Evolutionary conservation across 2,329 filamentous ascomycete species (phyloP), one percentile per base, ranked within the genome.

Genomic region (Colletotrichum lindemuthianum): DNA sequence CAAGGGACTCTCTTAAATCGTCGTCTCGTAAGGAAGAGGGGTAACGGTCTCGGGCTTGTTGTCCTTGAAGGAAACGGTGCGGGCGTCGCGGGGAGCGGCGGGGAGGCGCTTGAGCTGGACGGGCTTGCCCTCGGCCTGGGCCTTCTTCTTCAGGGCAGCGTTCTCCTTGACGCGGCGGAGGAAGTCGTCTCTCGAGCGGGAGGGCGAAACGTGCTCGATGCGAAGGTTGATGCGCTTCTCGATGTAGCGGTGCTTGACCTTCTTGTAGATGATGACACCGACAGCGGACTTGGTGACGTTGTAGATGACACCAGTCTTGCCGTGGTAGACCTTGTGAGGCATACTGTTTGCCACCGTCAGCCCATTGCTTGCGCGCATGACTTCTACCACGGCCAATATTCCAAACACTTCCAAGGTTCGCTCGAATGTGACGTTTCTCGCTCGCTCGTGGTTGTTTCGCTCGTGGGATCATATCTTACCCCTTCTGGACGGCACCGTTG

Each of bases 171-270:
- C 95, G 78, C 95, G 91, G 86, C 88, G 90, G 78, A 98, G 84
- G 88, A 99, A 98, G 82, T 96, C 95, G 77, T 98, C 95, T 79
- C 96, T 90, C 77, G 95, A 98, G 81, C 96, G 92, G 74, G 95
- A 98, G 80, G 92, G 92, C 78, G 85, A 84, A 84, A 99, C 88
- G 90, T 99, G 96, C 91, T 99, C 96, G 83, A 98, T 84, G 81
- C 96, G 93, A 85, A 99, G 88, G 90, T 97, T 98, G 87, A 99
- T 90, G 82, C 96, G 95, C 93, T 99, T 99, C 92, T 99, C 96
- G 82, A 99, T 88, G 90, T 97, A 99, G 79, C 95, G 92, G 91
- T 98, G 96, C 86, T 94, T 93, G 81, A 99, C 96, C 84, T 96
- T 93, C 90, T 97, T 97, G 92, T 97, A 95, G 85, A 99, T 92